phyloP scores from a whole-genome alignment of 805 yeast genomes.

The Starmerella floricola region DNA sequence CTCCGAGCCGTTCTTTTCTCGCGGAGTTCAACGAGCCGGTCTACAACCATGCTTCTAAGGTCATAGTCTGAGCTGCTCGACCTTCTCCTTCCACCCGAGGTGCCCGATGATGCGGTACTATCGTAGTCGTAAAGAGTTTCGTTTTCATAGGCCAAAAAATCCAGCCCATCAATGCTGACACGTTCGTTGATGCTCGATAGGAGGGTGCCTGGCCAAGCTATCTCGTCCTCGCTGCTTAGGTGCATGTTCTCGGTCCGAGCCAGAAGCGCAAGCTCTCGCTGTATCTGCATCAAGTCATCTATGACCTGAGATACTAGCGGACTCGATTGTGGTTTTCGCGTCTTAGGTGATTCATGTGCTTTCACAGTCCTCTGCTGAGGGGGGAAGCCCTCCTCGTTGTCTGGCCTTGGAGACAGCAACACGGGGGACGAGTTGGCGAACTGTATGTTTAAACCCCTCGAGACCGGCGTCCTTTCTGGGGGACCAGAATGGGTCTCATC shows the following conservation, averaged over 20 bases:
- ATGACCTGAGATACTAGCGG: slow-evolving; percentile 6
- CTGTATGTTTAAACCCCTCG: slow-evolving; percentile 12
- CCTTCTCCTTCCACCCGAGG: background rate
- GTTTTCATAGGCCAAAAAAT: too few species aligned
- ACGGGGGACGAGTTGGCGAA: slow-evolving; percentile 3
- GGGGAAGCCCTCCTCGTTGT: slow-evolving; percentile 1
- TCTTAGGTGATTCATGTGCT: too few species aligned
- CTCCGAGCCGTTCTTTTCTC: too few species aligned
- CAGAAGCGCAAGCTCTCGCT: slow-evolving; percentile 21
- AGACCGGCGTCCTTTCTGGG: background rate
- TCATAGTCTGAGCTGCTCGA: background rate
- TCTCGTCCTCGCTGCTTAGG: background rate
- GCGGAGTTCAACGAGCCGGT: background rate
- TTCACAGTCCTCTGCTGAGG: too few species aligned
- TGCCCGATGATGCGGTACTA: background rate
- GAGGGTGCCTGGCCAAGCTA: background rate
- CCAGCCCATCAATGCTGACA: slow-evolving; percentile 9
- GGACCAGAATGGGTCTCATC: background rate
- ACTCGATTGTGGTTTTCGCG: too few species aligned
- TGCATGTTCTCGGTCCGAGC: slow-evolving; percentile 26
- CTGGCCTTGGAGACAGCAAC: slow-evolving; percentile 1
- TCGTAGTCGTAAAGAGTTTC: slow-evolving; percentile 8
- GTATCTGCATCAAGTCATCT: slow-evolving; percentile 22
- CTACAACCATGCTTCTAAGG: background rate
- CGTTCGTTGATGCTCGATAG: background rate